Evolutionary conservation across 345 rosid species (phyloP).

Genomic region (Mangifera indica): DNA sequence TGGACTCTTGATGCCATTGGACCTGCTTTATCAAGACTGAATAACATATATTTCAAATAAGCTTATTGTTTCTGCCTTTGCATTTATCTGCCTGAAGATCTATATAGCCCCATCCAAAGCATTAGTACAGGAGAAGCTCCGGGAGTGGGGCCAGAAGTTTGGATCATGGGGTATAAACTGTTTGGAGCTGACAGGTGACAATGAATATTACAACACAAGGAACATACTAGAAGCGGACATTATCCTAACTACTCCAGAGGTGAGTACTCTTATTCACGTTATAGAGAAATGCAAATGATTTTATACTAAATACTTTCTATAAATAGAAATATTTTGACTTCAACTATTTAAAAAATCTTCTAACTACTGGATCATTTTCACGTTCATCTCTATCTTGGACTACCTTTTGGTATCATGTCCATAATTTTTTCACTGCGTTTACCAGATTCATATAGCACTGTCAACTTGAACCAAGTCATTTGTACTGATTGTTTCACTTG

Average conservation of each 20-base stretch:
- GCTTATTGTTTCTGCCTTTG: not conserved
- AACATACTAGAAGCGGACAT: conserved; percentile 88
- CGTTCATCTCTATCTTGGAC: not conserved
- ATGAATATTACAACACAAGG: conserved; percentile 64
- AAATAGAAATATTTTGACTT: not conserved
- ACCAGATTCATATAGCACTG: conserved; percentile 4
- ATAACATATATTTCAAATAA: too few relatives aligned
- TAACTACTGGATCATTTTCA: not conserved
- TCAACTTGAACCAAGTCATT: not conserved
- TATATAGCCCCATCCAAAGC: conserved; percentile 96
- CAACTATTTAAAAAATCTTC: not conserved
- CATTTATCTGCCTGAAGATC: conserved; percentile 50
- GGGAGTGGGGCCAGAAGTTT: conserved; percentile 86
- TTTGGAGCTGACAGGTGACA: conserved; percentile 93
- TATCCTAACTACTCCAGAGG: conserved; percentile 97
- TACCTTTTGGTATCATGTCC: not conserved
- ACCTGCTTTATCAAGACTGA: too few relatives aligned
- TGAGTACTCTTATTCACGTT: conserved; percentile 25
- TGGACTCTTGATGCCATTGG: too few relatives aligned
- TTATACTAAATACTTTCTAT: not conserved
- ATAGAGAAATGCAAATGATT: not conserved
- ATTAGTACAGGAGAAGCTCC: conserved; percentile 90
- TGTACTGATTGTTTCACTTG: not conserved
- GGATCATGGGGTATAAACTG: conserved; percentile 78
- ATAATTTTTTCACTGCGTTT: not conserved